These are phyloP conservation scores for Cyclostephanos tholiformis DNA, from an alignment of 108 stramenopile genomes.

Conservation along the genomic window DNA sequence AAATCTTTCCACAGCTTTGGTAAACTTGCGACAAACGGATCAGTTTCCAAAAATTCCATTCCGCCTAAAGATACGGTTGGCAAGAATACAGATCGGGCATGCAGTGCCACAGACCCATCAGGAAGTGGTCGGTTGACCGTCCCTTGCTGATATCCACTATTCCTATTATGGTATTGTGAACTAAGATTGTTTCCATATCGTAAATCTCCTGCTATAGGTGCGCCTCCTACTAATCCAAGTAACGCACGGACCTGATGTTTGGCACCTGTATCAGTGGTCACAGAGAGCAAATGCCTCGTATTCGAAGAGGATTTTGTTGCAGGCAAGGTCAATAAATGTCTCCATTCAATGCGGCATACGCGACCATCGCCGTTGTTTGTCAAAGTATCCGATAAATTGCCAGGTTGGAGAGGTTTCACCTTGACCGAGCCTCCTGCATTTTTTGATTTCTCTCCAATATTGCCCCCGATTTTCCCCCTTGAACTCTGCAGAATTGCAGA, in stretches of 20 bases:
- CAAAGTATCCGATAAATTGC: neutral
- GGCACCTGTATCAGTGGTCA: constrained; percentile 72
- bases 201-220: constrained; percentile 78
- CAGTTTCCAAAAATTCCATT: constrained; percentile 49
- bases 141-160: constrained; percentile 26
- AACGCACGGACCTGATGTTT: constrained; percentile 85
- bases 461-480: constrained; percentile 2
- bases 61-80: constrained; percentile 61
- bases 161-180: neutral
- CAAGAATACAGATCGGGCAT: constrained; percentile 67
- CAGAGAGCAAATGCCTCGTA: constrained; percentile 44
- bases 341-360: constrained; percentile 58
- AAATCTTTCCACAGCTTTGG: constrained; percentile 60
- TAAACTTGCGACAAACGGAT: constrained; percentile 60
- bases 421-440: constrained; percentile 32
- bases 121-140: constrained; percentile 54
- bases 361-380: constrained; percentile 25
- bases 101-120: constrained; percentile 82
- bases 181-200: constrained; percentile 61
- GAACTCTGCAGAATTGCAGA: constrained; percentile 36
- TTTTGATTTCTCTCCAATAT: constrained; percentile 7
- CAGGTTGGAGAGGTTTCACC: constrained; percentile 36
- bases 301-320: constrained; percentile 15
- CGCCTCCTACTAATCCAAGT: constrained; percentile 58
- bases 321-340: constrained; percentile 36